Conservation (phyloP, 2,329 filamentous ascomycete genomes). For the Fusarium sp. region DNA sequence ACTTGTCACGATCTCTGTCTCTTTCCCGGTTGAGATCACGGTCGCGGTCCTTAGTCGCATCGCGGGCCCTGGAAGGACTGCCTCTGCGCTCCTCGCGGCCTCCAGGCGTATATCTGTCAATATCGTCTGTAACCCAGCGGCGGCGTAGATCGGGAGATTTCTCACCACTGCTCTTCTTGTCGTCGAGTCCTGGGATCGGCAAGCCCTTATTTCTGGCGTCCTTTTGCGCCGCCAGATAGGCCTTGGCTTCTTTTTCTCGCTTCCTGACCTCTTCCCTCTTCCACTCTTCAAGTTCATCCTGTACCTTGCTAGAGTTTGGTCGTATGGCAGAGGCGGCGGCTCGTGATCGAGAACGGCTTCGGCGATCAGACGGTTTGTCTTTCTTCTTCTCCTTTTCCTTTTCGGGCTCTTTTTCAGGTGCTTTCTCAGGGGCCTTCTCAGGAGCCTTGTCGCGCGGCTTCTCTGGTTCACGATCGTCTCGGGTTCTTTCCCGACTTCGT, state of each 20-base stretch:
- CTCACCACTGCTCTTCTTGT: conserved; percentile 62
- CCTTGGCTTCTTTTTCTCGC: conserved; percentile 73
- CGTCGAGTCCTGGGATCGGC: conserved; percentile 70
- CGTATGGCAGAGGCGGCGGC: conserved; percentile 54
- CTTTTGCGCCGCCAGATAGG: conserved; percentile 72
- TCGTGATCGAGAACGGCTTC: conserved; percentile 61
- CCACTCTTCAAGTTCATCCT: conserved; percentile 67
- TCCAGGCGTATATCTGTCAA: conserved; percentile 63
- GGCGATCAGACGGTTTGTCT: conserved; percentile 53
- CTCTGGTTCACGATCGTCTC: conserved; percentile 44
- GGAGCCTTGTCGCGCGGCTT: conserved; percentile 42
- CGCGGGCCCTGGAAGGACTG: conserved; percentile 55
- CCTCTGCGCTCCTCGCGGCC: conserved; percentile 58
- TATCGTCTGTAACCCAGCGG: conserved; percentile 47
- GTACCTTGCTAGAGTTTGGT: conserved; percentile 58
- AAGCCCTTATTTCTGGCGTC: conserved; percentile 71
- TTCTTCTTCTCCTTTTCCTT: conserved; percentile 8
- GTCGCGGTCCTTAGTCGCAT: conserved; percentile 52
- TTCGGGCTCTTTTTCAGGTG: conserved; percentile 18
- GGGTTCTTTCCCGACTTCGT: conserved; percentile 48
- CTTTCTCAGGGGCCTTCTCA: conserved; percentile 29
- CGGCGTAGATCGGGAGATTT: conserved; percentile 59
- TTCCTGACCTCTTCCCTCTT: conserved; percentile 73
- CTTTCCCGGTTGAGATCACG: conserved; percentile 51
- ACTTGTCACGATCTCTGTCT: conserved; percentile 49